phyloP scores from a whole-genome alignment of 1,139 yeast species.

The Tardiomyces depauwii region DNA sequence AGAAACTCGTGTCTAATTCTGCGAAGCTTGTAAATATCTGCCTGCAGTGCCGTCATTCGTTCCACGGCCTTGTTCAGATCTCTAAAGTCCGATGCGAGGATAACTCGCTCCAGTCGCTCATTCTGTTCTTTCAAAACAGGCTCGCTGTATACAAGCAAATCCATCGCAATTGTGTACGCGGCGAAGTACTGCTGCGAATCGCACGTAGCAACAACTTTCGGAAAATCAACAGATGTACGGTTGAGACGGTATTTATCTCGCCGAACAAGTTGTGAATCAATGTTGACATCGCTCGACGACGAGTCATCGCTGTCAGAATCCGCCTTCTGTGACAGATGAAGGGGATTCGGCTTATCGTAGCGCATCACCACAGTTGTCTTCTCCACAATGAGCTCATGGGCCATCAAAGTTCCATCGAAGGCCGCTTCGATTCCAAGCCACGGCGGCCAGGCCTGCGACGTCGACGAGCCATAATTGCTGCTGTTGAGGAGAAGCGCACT shows the following conservation, averaged over 20 bases:
- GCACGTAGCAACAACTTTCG: conserved; percentile 57
- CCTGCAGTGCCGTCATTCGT: conserved; percentile 46
- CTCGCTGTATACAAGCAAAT: conserved; percentile 56
- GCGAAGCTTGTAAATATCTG: conserved; percentile 35
- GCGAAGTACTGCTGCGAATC: conserved; percentile 67
- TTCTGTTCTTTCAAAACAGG: conserved; percentile 46
- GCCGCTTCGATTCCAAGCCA: conserved; percentile 65
- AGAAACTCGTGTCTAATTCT: conserved; percentile 37
- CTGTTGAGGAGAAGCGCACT: conserved; percentile 27
- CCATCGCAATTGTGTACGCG: conserved; percentile 50
- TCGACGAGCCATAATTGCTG: conserved; percentile 14
- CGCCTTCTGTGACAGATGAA: conserved; percentile 30
- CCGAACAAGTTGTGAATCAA: conserved; percentile 18
- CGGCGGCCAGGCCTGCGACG: conserved; percentile 57
- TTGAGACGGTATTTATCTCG: conserved; percentile 29
- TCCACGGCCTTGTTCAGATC: conserved; percentile 47
- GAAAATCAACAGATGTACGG: conserved; percentile 47
- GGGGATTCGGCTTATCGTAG: conserved; percentile 53
- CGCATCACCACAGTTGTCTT: conserved; percentile 53
- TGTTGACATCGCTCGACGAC: not conserved
- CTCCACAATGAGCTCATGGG: conserved; percentile 48
- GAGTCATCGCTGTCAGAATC: not conserved
- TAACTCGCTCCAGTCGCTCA: conserved; percentile 52
- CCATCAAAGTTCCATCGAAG: conserved; percentile 50
- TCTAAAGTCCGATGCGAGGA: conserved; percentile 54